Conservation (phyloP, 2,329 filamentous ascomycete genomes). For the Penicillium sp. region DNA sequence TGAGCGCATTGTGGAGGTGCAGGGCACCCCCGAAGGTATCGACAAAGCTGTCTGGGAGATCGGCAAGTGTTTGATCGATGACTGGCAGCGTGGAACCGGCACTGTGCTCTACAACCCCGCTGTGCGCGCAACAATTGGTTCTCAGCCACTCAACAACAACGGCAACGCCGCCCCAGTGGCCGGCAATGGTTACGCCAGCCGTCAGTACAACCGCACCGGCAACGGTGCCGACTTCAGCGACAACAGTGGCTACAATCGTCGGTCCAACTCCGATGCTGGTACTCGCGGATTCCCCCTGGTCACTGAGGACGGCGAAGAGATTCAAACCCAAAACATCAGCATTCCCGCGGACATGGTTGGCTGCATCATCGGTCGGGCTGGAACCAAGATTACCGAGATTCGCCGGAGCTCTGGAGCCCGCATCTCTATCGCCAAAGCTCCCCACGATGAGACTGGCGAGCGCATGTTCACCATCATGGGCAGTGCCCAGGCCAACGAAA, state of each 20-base stretch:
- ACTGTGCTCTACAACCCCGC: slow-evolving; percentile 97
- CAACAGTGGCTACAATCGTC: slow-evolving; percentile 70
- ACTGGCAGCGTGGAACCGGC: slow-evolving; percentile 94
- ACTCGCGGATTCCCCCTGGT: slow-evolving; percentile 80
- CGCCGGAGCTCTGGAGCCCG: slow-evolving; percentile 93
- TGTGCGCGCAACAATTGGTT: slow-evolving; percentile 74
- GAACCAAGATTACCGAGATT: slow-evolving; percentile 98
- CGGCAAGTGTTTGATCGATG: slow-evolving; percentile 95
- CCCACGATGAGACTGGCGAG: slow-evolving; percentile 96
- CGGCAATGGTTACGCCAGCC: slow-evolving; percentile 56
- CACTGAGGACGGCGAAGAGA: slow-evolving; percentile 94
- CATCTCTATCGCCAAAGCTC: slow-evolving; percentile 96
- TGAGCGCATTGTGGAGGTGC: slow-evolving; percentile 94
- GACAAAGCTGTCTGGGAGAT: slow-evolving; percentile 98
- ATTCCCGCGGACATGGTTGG: slow-evolving; percentile 99
- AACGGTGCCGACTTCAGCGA: slow-evolving; percentile 98
- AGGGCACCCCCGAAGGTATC: slow-evolving; percentile 91
- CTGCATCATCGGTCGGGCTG: slow-evolving; percentile 94
- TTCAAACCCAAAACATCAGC: slow-evolving; percentile 99
- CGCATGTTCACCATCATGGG: slow-evolving; percentile 99
- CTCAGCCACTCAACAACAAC: slow-evolving; percentile 54
- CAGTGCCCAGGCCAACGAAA: slow-evolving; percentile 89
- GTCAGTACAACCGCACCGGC: slow-evolving; percentile 85
- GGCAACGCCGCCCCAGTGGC: slow-evolving; percentile 47
- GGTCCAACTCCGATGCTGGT: slow-evolving; percentile 78